These are phyloP conservation scores for Solanum chilense DNA, from an alignment of 257 asterid genomes.

Conservation along the genomic window DNA sequence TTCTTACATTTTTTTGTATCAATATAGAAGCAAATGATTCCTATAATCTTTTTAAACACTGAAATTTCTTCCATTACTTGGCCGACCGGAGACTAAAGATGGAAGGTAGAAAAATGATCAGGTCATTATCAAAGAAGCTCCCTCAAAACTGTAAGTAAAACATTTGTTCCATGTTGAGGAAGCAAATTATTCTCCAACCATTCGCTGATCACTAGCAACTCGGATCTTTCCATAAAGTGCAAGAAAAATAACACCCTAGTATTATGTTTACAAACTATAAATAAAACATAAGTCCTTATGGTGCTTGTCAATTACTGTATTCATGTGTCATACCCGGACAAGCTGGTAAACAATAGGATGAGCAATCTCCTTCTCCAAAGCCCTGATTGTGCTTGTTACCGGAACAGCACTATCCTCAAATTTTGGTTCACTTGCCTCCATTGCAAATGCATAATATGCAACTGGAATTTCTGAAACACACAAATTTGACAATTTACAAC, in stretches of 20 bases:
- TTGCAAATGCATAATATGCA: conserved; percentile 26
- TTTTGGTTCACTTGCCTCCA: conserved; percentile 31
- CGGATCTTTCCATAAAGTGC: background rate
- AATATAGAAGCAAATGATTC: background rate
- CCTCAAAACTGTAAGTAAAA: background rate
- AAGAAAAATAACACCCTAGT: background rate
- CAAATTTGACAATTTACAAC: conserved; percentile 5
- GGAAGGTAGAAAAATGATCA: background rate
- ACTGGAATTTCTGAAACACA: conserved; percentile 23
- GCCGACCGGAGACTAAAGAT: background rate
- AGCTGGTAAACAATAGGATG: conserved; percentile 84
- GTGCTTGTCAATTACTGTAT: background rate
- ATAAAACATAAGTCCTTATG: background rate
- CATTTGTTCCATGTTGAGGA: background rate
- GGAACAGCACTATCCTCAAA: conserved; percentile 19
- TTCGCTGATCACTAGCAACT: background rate
- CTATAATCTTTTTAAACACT: background rate
- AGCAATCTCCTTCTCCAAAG: conserved; percentile 19
- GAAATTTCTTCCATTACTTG: background rate
- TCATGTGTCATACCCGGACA: conserved; percentile 43
- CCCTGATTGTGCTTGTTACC: background rate
- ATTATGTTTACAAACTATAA: background rate
- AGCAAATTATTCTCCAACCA: background rate
- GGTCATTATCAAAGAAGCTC: background rate
- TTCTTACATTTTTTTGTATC: background rate